These are phyloP conservation scores for Xylaria sp. DNA, from an alignment of 2,329 filamentous ascomycete species.

Conservation along the genomic window DNA sequence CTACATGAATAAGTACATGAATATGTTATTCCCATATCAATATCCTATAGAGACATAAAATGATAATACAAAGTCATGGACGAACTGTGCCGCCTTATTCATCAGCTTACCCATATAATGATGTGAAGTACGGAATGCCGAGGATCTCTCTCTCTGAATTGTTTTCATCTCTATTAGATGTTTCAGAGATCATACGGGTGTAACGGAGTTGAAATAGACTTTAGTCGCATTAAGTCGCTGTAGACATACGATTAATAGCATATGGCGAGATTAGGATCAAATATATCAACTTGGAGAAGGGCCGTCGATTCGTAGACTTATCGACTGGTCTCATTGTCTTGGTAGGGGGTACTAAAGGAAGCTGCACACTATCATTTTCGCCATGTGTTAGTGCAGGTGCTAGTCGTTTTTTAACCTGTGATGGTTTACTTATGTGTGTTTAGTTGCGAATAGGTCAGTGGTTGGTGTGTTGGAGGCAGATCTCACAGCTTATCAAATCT, in stretches of 20 bases:
- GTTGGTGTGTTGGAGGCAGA: not conserved
- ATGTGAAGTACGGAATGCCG: not conserved
- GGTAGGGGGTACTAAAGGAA: not conserved
- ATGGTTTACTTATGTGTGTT: not conserved
- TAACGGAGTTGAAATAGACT: too few relatives aligned
- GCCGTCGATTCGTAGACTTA: too few relatives aligned
- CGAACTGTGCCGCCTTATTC: not conserved
- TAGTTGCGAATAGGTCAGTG: not conserved
- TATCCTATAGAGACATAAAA: not conserved
- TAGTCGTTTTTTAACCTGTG: not conserved
- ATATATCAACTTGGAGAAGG: too few relatives aligned
- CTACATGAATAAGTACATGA: not conserved
- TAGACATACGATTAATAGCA: too few relatives aligned
- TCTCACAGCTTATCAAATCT: not conserved
- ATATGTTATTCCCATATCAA: not conserved
- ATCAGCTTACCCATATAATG: not conserved
- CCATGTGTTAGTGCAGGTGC: not conserved
- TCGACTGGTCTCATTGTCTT: too few relatives aligned
- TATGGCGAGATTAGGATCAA: too few relatives aligned
- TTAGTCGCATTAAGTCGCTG: too few relatives aligned
- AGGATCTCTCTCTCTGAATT: not conserved
- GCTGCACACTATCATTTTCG: not conserved
- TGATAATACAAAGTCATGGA: not conserved
- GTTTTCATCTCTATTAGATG: not conserved
- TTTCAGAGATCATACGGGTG: not conserved